Conservation (phyloP, 495 filamentous ascomycete species). For the Lepraria neglecta region DNA sequence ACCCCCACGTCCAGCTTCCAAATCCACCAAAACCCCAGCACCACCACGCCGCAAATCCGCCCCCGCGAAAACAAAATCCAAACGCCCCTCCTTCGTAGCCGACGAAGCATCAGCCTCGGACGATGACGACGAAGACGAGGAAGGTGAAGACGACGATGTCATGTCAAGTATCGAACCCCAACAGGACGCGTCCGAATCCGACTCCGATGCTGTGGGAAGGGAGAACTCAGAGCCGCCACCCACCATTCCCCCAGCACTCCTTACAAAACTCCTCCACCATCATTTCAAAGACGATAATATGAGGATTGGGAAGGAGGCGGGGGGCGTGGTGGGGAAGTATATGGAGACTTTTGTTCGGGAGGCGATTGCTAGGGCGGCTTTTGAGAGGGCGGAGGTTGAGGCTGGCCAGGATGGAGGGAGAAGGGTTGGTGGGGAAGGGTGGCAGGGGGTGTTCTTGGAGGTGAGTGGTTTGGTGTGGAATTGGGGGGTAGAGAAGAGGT, state of each 20-base stretch:
- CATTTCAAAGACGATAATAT: slow-evolving; percentile 65
- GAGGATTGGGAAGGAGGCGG: slow-evolving; percentile 72
- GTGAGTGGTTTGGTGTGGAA: slow-evolving; percentile 39
- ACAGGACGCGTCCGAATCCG: slow-evolving; percentile 18
- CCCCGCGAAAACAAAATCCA: slow-evolving; percentile 16
- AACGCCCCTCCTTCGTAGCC: slow-evolving; percentile 11
- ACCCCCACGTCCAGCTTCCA: slow-evolving; percentile 38
- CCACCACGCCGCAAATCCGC: slow-evolving; percentile 25
- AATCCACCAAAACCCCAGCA: slow-evolving; percentile 24
- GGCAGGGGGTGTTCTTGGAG: slow-evolving; percentile 63
- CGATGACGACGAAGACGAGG: slow-evolving; percentile 20
- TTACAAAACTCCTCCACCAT: slow-evolving; percentile 70
- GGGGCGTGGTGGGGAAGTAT: slow-evolving; percentile 73
- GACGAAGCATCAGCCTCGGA: slow-evolving; percentile 11
- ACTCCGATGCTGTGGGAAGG: slow-evolving; percentile 31
- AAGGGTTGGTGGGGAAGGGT: slow-evolving; percentile 24
- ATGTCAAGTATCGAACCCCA: slow-evolving; percentile 12
- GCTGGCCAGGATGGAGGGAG: slow-evolving; percentile 12
- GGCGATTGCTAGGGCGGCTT: slow-evolving; percentile 74
- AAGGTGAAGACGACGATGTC: slow-evolving; percentile 18
- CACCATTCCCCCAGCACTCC: slow-evolving; percentile 64
- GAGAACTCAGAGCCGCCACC: slow-evolving; percentile 45
- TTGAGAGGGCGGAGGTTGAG: slow-evolving; percentile 49
- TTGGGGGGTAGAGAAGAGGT: neutral
- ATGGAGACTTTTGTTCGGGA: slow-evolving; percentile 89